Conservation (phyloP, 768 basidiomycete genomes). For the Albatrellus ellisii region DNA sequence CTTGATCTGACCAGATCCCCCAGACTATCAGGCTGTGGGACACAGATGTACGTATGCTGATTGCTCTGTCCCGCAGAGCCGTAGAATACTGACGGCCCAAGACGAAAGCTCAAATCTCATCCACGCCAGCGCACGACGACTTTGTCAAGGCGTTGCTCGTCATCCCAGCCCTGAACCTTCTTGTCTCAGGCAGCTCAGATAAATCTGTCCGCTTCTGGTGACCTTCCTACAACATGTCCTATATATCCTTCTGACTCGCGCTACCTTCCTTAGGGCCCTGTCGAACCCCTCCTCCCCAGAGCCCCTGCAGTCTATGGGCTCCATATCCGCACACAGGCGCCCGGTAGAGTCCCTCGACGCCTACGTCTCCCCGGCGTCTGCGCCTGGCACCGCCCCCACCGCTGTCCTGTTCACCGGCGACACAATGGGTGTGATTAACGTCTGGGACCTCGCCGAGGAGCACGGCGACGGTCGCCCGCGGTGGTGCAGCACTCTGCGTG, state of each 20-base stretch:
- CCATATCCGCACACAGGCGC: conserved; percentile 74
- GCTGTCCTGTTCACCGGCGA: conserved; percentile 67
- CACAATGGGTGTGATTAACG: conserved; percentile 81
- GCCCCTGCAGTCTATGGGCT: conserved; percentile 42
- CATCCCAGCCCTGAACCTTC: conserved; percentile 46
- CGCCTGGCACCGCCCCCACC: conserved; percentile 28
- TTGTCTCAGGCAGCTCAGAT: conserved; percentile 86
- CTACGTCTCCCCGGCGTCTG: conserved; percentile 16
- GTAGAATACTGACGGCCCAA: conserved; percentile 20
- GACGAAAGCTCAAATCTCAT: conserved; percentile 59
- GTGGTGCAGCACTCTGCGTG: conserved; percentile 37
- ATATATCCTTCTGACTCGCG: neutral
- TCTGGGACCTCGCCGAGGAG: conserved; percentile 54
- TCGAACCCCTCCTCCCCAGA: conserved; percentile 28
- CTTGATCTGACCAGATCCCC: conserved; percentile 8
- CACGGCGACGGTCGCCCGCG: conserved; percentile 26
- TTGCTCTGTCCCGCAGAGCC: neutral
- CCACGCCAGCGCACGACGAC: conserved; percentile 71
- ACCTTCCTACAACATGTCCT: conserved; percentile 14
- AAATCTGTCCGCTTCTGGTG: conserved; percentile 83
- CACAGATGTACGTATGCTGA: conserved; percentile 40
- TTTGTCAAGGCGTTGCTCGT: conserved; percentile 82
- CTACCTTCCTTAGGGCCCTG: conserved; percentile 57
- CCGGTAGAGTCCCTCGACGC: conserved; percentile 74
- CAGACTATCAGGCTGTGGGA: conserved; percentile 88